Conservation (phyloP, 2,329 filamentous ascomycete genomes). For the Zymoseptoria pseudotritici region DNA sequence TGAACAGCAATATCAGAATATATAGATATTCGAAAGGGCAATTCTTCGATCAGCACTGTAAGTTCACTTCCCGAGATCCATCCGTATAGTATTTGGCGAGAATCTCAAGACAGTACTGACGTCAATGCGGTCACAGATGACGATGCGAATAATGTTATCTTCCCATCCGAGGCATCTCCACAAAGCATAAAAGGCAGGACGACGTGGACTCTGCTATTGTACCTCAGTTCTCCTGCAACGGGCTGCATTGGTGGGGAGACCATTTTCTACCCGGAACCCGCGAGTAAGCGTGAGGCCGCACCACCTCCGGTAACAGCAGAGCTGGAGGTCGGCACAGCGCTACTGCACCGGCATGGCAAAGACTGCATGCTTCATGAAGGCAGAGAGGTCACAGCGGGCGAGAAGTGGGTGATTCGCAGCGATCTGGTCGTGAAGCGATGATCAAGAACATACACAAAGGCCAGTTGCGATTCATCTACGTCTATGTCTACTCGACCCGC, state of each 20-base stretch:
- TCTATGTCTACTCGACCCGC: not conserved
- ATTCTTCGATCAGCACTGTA: slow-evolving; percentile 90
- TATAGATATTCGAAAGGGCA: slow-evolving; percentile 82
- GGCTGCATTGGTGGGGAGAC: slow-evolving; percentile 82
- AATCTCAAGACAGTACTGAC: not conserved
- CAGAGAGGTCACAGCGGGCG: slow-evolving; percentile 65
- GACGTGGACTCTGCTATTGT: slow-evolving; percentile 86
- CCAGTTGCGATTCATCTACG: not conserved
- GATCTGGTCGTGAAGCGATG: slow-evolving; percentile 63
- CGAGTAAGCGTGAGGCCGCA: slow-evolving; percentile 33
- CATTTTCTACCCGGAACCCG: slow-evolving; percentile 71
- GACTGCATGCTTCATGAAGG: slow-evolving; percentile 89
- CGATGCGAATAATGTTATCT: slow-evolving; percentile 66
- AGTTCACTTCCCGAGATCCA: slow-evolving; percentile 30
- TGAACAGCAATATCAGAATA: slow-evolving; percentile 82
- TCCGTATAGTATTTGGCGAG: not conserved
- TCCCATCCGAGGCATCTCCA: slow-evolving; percentile 41
- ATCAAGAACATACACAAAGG: not conserved
- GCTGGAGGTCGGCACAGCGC: slow-evolving; percentile 74
- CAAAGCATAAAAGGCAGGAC: slow-evolving; percentile 55
- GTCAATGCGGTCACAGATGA: slow-evolving; percentile 54
- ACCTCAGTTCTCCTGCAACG: slow-evolving; percentile 67
- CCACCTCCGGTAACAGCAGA: slow-evolving; percentile 57
- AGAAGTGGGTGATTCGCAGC: slow-evolving; percentile 86
- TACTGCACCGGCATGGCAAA: slow-evolving; percentile 82